These are phyloP conservation scores for Teratosphaeria viscida DNA, from an alignment of 2,329 filamentous ascomycete species.

Conservation along the genomic window DNA sequence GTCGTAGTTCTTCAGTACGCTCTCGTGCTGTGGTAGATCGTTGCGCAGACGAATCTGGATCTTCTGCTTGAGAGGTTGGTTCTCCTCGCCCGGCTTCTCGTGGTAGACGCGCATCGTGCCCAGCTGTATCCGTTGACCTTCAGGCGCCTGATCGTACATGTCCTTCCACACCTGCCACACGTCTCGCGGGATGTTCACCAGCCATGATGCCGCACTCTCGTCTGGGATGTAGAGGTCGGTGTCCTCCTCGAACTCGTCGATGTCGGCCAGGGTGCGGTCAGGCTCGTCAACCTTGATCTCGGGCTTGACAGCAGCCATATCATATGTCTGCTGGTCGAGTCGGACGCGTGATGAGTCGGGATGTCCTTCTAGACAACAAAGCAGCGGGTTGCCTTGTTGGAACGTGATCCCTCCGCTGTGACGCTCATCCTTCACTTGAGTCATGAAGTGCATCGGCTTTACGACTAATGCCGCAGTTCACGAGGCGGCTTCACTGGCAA, in stretches of 20 bases:
- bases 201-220: slow-evolving; percentile 38
- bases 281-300: slow-evolving; percentile 16
- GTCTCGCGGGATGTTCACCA: slow-evolving; percentile 68
- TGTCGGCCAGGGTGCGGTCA: slow-evolving; percentile 6
- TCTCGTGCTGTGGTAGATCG: slow-evolving; percentile 55
- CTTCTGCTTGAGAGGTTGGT: slow-evolving; percentile 25
- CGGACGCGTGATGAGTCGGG: not conserved
- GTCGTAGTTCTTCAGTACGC: slow-evolving; percentile 80
- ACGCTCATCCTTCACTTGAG: not conserved
- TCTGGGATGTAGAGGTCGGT: slow-evolving; percentile 21
- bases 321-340: not conserved
- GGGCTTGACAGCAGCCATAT: slow-evolving; percentile 11
- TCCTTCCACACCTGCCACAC: slow-evolving; percentile 71
- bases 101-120: slow-evolving; percentile 54
- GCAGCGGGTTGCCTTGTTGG: not conserved
- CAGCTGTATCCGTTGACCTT: slow-evolving; percentile 58
- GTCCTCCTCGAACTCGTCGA: slow-evolving; percentile 25
- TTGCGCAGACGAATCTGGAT: slow-evolving; percentile 59
- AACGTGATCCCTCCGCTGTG: not conserved
- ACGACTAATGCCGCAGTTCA: not conserved
- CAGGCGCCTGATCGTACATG: slow-evolving; percentile 57
- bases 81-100: slow-evolving; percentile 10
- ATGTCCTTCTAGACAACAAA: not conserved
- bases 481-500: not conserved
- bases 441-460: not conserved